Base-by-base conservation (phyloP, 352 stramenopile species). In the Pseudoperonospora humuli region DNA sequence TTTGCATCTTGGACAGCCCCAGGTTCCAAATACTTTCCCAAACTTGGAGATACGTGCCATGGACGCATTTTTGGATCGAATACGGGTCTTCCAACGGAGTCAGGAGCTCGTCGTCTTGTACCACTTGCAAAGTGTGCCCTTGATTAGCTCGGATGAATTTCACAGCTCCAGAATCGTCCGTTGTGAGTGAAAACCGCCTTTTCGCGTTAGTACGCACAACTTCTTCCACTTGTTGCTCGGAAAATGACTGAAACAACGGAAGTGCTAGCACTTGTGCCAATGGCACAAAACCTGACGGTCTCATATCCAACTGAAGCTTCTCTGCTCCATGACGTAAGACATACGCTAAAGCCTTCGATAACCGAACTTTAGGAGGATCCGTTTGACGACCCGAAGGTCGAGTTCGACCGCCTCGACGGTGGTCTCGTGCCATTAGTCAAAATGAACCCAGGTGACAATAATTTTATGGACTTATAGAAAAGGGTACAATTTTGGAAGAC, bases 61-160 rank as follows among this genome's bases (percentile, higher is more conserved):
- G 81, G 36, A 93, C 80, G 43, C 78, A 93, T 13, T 64, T 55
- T 2, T 44, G 21, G 11, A 91, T 32, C 15, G 64, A 62, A 4
- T 36, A 23, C 0, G 70, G 53, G 25, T 73, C 70, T 32, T 82
- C 64, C 19, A 93, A 44, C 1, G 73, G 78, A 11, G 56, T 75
- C 31, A 93, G 50, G n/a, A 91, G 67, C 47, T 85, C 63, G 2
- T 80, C 67, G 39, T 93, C 78, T 21, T 73, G 49, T 3, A 93
- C 78, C 21, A 74, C 31, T 45, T 68, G 39, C 18, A 93, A 45
- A 7, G 75, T 79, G 54, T 93, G 81, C 4, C 81, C 81, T 43
- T 93, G 81, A 53, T 90, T 91, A 7, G 81, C 81, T 38, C 81
- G 81, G 43, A 93, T 89, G 46, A 67, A 87, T 35, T 70, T 66